phyloP scores from a whole-genome alignment of 2,329 filamentous ascomycete species.

The Trichophyton simii region DNA sequence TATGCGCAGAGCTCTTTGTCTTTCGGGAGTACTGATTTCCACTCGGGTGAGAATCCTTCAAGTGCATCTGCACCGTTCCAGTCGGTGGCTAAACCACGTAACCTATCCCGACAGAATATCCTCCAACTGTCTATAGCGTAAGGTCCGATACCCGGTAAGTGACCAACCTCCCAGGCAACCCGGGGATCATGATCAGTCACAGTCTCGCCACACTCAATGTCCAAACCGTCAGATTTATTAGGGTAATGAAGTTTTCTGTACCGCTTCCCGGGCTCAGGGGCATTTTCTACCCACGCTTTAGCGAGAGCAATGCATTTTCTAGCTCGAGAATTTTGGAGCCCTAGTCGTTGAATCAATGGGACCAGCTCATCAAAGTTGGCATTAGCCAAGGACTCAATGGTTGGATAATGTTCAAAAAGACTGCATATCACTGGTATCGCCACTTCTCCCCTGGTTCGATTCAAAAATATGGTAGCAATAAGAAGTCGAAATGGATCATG shows the following conservation, averaged over 20 bases:
- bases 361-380: conserved; percentile 47
- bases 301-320: conserved; percentile 58
- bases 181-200: conserved; percentile 38
- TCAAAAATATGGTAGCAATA: conserved; percentile 72
- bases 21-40: conserved; percentile 69
- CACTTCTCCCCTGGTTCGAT: conserved; percentile 59
- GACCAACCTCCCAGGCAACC: conserved; percentile 68
- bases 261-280: conserved; percentile 47
- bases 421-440: conserved; percentile 65
- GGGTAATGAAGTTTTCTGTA: conserved; percentile 49
- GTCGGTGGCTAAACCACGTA: conserved; percentile 53
- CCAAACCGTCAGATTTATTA: conserved; percentile 35
- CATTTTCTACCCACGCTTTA: conserved; percentile 50
- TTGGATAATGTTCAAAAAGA: conserved; percentile 57
- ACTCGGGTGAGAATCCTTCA: conserved; percentile 61
- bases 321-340: conserved; percentile 57
- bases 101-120: conserved; percentile 75
- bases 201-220: conserved; percentile 37
- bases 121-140: conserved; percentile 87
- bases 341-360: conserved; percentile 54
- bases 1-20: conserved; percentile 87
- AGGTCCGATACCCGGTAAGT: conserved; percentile 61
- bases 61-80: conserved; percentile 49
- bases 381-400: conserved; percentile 48
- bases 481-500: conserved; percentile 67